phyloP scores from a whole-genome alignment of 257 asterid species.

The Solanum gandarillasii region DNA sequence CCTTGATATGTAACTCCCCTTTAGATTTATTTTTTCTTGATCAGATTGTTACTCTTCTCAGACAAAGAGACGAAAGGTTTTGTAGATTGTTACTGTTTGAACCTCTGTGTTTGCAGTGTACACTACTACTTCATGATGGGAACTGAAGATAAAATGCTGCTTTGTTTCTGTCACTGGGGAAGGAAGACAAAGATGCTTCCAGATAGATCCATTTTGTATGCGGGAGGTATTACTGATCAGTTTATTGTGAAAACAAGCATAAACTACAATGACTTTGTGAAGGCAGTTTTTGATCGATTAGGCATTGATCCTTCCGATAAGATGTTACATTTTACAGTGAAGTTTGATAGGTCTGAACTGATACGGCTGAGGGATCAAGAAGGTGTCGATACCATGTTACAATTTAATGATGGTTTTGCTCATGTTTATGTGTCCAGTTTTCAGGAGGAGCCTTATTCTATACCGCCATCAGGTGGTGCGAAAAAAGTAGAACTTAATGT shows the following conservation, averaged over 20 bases:
- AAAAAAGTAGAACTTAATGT: constrained; percentile 17
- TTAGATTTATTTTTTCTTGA: no score
- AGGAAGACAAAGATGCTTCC: background rate
- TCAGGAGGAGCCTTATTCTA: background rate
- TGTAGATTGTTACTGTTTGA: background rate
- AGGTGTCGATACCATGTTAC: background rate
- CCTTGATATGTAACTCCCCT: no score
- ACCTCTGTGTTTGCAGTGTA: background rate
- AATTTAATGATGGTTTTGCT: background rate
- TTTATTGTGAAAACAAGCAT: background rate
- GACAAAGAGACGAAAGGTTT: background rate
- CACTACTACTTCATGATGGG: background rate
- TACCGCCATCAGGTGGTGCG: background rate
- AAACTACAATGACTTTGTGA: background rate
- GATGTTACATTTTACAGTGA: background rate
- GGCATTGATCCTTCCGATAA: background rate
- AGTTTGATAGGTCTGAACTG: background rate
- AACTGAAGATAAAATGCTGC: background rate
- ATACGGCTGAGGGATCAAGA: background rate
- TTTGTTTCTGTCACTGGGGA: background rate
- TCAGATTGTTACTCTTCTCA: background rate
- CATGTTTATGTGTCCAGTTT: background rate
- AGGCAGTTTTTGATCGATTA: background rate
- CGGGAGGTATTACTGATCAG: background rate
- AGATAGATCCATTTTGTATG: background rate